These are phyloP conservation scores for Aurifilum marmelostoma DNA, from an alignment of 2,329 filamentous ascomycete species.

Conservation along the genomic window DNA sequence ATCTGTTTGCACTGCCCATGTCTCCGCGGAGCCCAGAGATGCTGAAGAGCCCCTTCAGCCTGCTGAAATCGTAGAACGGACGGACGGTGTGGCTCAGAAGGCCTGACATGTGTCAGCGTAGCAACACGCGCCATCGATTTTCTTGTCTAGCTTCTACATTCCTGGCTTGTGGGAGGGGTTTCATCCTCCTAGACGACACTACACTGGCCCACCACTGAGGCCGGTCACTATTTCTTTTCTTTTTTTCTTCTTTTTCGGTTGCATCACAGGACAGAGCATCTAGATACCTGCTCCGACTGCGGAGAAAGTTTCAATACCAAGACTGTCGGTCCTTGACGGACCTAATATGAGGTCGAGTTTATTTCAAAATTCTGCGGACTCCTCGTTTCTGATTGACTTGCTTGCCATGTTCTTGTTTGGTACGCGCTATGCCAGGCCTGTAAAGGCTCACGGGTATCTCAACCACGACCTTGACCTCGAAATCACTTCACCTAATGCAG, in stretches of 20 bases:
- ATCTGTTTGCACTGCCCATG: slow-evolving; percentile 84
- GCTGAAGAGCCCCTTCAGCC: slow-evolving; percentile 78
- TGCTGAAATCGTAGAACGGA: slow-evolving; percentile 39
- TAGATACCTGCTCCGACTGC: slow-evolving; percentile 29
- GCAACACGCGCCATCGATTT: not conserved
- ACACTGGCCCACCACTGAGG: slow-evolving; percentile 10
- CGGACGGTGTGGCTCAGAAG: not conserved
- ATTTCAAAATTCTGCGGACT: not conserved
- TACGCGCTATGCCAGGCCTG: not conserved
- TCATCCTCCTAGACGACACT: slow-evolving; percentile 16
- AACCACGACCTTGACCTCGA: not conserved
- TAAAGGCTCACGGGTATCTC: not conserved
- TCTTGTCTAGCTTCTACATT: slow-evolving; percentile 12
- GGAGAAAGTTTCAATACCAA: slow-evolving; percentile 24
- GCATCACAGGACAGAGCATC: slow-evolving; percentile 23
- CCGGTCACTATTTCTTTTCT: slow-evolving; percentile 19
- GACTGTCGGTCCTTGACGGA: not conserved
- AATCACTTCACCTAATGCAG: not conserved
- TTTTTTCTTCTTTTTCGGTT: no score
- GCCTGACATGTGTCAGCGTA: slow-evolving; percentile 3
- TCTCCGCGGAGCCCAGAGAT: slow-evolving; percentile 87
- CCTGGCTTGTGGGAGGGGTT: slow-evolving; percentile 4
- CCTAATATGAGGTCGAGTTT: not conserved
- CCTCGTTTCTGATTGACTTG: not conserved
- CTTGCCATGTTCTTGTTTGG: not conserved